phyloP scores from a whole-genome alignment of 805 yeast genomes.

The Hanseniaspora valbyensis region DNA sequence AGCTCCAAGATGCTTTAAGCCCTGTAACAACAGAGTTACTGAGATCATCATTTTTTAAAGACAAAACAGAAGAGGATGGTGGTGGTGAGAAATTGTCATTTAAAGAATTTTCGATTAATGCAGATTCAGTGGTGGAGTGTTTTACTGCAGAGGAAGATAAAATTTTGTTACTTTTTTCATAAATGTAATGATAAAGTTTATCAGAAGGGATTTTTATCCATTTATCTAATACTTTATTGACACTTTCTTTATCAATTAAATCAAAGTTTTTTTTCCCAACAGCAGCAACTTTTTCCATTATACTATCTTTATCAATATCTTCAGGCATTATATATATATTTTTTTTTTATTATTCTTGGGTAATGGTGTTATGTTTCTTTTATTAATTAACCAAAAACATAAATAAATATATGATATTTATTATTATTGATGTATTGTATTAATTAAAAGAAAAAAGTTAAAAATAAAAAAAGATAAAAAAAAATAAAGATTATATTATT shows the following conservation, averaged over 20 bases:
- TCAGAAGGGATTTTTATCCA: conserved; percentile 7
- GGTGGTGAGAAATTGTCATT: background rate
- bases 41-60: background rate
- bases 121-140: background rate
- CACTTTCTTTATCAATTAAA: background rate
- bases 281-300: background rate
- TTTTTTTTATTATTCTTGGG: no score
- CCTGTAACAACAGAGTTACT: background rate
- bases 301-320: background rate
- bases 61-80: no score
- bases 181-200: conserved; percentile 1
- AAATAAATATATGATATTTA: no score
- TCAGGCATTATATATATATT: background rate
- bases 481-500: no score
- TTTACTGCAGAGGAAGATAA: background rate
- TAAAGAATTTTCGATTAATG: background rate
- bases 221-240: background rate
- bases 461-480: no score
- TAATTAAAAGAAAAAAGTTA: no score
- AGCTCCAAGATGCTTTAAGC: background rate
- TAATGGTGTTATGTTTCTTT: background rate
- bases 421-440: no score
- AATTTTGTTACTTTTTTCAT: background rate
- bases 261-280: background rate
- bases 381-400: no score